Conservation (phyloP, 495 filamentous ascomycete genomes). For the Tuber brumale region DNA sequence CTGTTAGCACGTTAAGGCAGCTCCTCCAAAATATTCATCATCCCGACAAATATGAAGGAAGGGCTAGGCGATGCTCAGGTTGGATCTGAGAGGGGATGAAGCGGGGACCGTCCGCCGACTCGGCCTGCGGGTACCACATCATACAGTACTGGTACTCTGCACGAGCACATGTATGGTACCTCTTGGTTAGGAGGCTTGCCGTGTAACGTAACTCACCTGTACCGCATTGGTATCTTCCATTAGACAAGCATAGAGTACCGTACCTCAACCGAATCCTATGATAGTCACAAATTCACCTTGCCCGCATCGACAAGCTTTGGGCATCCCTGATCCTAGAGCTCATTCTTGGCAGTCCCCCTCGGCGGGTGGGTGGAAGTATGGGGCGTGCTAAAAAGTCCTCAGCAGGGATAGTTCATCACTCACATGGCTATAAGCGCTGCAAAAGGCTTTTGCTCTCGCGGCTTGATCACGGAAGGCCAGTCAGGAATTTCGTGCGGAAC, state of each 20-base stretch:
- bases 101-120: background rate
- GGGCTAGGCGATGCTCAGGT: background rate
- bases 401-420: background rate
- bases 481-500: background rate
- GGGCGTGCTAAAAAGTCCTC: too few species aligned
- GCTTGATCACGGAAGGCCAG: background rate
- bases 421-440: background rate
- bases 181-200: too few species aligned
- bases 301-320: background rate
- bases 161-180: too few species aligned
- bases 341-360: background rate
- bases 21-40: background rate
- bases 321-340: background rate
- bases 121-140: background rate
- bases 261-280: background rate
- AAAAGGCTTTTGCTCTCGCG: background rate
- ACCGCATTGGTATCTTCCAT: background rate
- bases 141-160: too few species aligned
- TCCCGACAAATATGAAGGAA: background rate
- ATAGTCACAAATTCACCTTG: background rate
- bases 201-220: too few species aligned
- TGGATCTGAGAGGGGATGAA: background rate
- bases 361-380: background rate
- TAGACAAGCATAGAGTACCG: background rate
- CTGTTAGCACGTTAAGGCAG: background rate